Evolutionary conservation across 78 protist genomes (phyloP).

Genomic region (Dictyostelium purpureum): DNA sequence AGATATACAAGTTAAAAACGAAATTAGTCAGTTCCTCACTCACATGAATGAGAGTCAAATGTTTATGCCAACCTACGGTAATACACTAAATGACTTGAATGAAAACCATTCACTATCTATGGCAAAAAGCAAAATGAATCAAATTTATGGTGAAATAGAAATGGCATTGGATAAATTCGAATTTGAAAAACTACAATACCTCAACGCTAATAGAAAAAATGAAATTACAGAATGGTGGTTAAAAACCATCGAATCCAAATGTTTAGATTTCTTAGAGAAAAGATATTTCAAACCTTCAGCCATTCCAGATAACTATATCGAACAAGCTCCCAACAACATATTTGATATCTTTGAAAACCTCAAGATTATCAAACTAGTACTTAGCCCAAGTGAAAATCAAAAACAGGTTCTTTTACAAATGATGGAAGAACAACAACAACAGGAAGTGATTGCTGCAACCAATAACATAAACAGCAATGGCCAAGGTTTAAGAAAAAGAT

Average conservation of each 20-base stretch:
- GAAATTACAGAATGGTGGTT: conserved; percentile 71
- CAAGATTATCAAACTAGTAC: conserved; percentile 7
- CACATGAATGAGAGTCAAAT: conserved; percentile 6
- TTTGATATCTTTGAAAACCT: conserved; percentile 19
- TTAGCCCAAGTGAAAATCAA: background rate
- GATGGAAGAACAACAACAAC: background rate
- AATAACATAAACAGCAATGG: background rate
- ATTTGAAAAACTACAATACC: background rate
- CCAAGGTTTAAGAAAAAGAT: background rate
- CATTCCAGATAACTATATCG: conserved; percentile 68
- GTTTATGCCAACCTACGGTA: conserved; percentile 54
- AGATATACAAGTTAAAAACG: background rate
- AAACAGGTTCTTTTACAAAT: background rate
- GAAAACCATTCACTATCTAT: background rate
- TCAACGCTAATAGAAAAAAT: conserved; percentile 19
- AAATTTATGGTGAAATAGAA: conserved; percentile 54
- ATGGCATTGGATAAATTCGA: conserved; percentile 21
- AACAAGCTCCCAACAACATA: conserved; percentile 46
- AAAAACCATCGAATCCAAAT: conserved; percentile 14
- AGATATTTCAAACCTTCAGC: conserved; percentile 52
- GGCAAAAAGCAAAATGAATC: conserved; percentile 34
- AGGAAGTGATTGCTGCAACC: background rate
- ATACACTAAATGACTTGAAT: conserved; percentile 1
- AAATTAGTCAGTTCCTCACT: background rate
- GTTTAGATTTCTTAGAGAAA: conserved; percentile 1